A percentile compares a stretch with the other conserved stretches of the same genome.
phyloP scores from a whole-genome alignment of 1,284 basidiomycete species.

The Leucoagaricus sp. region DNA sequence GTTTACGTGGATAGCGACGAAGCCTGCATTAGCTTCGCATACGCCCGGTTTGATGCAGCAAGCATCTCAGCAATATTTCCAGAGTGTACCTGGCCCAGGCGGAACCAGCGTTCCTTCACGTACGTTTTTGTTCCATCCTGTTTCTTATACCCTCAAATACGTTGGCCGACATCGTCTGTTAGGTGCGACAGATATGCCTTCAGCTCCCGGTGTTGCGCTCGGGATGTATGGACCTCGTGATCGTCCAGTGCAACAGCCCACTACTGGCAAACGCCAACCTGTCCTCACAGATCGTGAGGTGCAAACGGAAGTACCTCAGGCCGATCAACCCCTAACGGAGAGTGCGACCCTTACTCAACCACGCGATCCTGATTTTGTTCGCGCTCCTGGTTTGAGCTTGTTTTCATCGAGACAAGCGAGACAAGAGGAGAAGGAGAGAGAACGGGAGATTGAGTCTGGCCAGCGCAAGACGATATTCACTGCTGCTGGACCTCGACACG shows the following conservation, averaged over 20 bases:
- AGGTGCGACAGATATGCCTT: neutral
- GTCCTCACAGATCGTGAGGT: neutral
- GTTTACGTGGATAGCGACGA: neutral
- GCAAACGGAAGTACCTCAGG: neutral
- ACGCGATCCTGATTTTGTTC: neutral
- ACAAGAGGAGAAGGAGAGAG: neutral
- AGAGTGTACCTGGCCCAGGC: neutral
- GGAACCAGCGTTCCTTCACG: neutral
- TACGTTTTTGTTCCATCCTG: neutral
- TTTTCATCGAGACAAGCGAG: neutral
- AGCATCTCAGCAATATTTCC: no score
- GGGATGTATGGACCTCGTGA: neutral
- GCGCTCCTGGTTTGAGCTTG: neutral
- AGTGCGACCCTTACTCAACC: neutral
- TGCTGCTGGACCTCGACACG: neutral
- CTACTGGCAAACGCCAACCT: neutral
- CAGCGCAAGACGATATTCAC: slow-evolving; percentile 1
- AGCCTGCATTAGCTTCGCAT: neutral
- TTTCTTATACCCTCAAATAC: neutral
- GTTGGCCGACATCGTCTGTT: neutral
- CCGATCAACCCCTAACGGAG: neutral
- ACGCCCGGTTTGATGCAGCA: no score
- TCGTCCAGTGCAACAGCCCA: neutral
- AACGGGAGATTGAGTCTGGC: neutral
- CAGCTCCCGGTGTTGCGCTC: neutral